These are phyloP conservation scores for Raphanus hybrid DNA, from an alignment of 441 rosid genomes.

Conservation along the genomic window DNA sequence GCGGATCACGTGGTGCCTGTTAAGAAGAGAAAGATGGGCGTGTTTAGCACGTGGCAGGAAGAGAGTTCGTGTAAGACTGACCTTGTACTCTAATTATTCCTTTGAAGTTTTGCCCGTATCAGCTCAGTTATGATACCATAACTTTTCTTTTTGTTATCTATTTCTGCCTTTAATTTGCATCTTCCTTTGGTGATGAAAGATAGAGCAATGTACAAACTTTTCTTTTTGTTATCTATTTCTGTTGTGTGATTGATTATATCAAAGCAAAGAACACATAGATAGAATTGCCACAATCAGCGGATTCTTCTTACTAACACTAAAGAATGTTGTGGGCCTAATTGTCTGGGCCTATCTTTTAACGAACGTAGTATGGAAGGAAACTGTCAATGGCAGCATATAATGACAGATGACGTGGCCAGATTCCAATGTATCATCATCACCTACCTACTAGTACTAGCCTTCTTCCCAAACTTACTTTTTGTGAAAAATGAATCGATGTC, in stretches of 20 bases:
- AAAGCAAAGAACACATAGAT: not conserved
- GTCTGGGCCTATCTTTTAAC: too few relatives aligned
- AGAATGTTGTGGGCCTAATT: not conserved
- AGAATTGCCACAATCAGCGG: not conserved
- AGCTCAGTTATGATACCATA: not conserved
- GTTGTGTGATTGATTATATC: too few relatives aligned
- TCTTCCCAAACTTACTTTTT: too few relatives aligned
- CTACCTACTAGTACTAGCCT: too few relatives aligned
- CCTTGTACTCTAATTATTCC: conserved; percentile 18
- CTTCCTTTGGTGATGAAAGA: not conserved
- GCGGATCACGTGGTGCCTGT: conserved; percentile 53
- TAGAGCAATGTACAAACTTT: conserved; percentile 22
- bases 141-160: not conserved
- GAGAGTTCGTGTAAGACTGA: conserved; percentile 32
- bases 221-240: not conserved
- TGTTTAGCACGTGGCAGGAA: conserved; percentile 36
- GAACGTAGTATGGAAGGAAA: too few relatives aligned
- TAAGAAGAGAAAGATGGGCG: conserved; percentile 51
- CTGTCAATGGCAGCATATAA: too few relatives aligned
- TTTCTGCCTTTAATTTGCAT: not conserved
- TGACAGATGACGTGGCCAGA: too few relatives aligned
- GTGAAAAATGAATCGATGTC: too few relatives aligned
- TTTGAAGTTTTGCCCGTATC: conserved; percentile 19
- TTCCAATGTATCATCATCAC: too few relatives aligned
- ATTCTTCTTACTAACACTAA: not conserved